These are phyloP conservation scores for Boechera divaricarpa DNA, from an alignment of 345 rosid species.

Conservation along the genomic window DNA sequence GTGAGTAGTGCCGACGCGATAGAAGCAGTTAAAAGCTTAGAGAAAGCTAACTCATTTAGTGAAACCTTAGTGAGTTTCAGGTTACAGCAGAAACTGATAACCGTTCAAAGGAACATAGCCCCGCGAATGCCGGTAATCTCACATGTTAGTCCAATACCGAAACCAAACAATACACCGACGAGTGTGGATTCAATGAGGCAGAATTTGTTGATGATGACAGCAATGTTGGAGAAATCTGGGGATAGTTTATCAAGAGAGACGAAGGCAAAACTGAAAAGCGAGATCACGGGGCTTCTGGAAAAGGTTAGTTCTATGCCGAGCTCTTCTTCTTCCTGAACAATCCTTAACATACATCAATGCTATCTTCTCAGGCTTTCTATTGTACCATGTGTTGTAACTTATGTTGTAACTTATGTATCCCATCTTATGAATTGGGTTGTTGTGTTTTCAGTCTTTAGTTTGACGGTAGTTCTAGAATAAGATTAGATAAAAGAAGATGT, in stretches of 20 bases:
- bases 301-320: constrained; percentile 75
- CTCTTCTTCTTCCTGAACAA: constrained; percentile 53
- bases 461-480: constrained; percentile 31
- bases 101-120: constrained; percentile 34
- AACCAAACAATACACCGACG: constrained; percentile 53
- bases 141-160: constrained; percentile 42
- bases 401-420: constrained; percentile 34
- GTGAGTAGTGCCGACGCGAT: constrained; percentile 56
- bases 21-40: constrained; percentile 67
- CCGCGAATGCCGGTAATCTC: constrained; percentile 44
- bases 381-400: constrained; percentile 39
- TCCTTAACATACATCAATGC: constrained; percentile 17
- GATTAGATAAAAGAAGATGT: constrained; percentile 23
- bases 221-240: constrained; percentile 82
- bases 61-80: constrained; percentile 51
- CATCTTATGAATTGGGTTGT: constrained; percentile 4
- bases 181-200: constrained; percentile 69
- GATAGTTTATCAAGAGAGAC: constrained; percentile 79
- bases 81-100: constrained; percentile 50
- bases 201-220: constrained; percentile 90
- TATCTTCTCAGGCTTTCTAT: constrained; percentile 18
- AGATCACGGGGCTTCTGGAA: constrained; percentile 71
- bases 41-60: constrained; percentile 62
- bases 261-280: constrained; percentile 71
- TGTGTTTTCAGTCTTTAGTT: constrained; percentile 31